A percentile compares a stretch with the other conserved stretches of the same genome.
These are phyloP conservation scores for Zoysia japonica DNA, from an alignment of 176 grass and related monocot species.

Conservation along the genomic window DNA sequence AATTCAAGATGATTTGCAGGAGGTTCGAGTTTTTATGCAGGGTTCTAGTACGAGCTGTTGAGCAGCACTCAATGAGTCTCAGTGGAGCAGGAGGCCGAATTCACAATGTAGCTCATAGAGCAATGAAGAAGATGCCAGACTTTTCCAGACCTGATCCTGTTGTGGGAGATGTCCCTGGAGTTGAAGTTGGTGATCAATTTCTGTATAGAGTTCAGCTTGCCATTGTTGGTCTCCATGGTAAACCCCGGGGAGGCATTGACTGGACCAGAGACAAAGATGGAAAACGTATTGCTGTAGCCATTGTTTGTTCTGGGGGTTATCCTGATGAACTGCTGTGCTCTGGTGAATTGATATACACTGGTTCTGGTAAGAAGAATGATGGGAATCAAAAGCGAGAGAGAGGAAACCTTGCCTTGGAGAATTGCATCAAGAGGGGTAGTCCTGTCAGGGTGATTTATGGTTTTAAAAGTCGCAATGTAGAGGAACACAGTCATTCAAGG, in stretches of 20 bases:
- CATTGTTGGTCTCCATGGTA: constrained; percentile 69
- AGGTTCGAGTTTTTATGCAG: constrained; percentile 58
- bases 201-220: constrained; percentile 66
- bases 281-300: constrained; percentile 57
- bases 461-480: constrained; percentile 40
- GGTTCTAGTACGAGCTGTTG: constrained; percentile 44
- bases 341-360: constrained; percentile 80
- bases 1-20: constrained; percentile 46
- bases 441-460: constrained; percentile 83
- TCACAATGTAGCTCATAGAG: constrained; percentile 51
- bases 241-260: constrained; percentile 70
- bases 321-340: constrained; percentile 62
- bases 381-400: constrained; percentile 74
- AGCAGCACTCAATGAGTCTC: constrained; percentile 30
- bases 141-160: constrained; percentile 46
- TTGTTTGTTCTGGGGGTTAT: constrained; percentile 75
- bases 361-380: constrained; percentile 50
- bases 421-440: constrained; percentile 55
- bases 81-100: constrained; percentile 5
- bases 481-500: constrained; percentile 36
- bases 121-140: constrained; percentile 40
- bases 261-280: constrained; percentile 34
- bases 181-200: constrained; percentile 89
- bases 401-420: constrained; percentile 69
- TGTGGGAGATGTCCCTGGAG: constrained; percentile 61